A percentile compares a stretch with the other conserved stretches of the same genome.
These are phyloP conservation scores for Tylopilus sp. DNA, from an alignment of 1,284 basidiomycete species.

Conservation along the genomic window DNA sequence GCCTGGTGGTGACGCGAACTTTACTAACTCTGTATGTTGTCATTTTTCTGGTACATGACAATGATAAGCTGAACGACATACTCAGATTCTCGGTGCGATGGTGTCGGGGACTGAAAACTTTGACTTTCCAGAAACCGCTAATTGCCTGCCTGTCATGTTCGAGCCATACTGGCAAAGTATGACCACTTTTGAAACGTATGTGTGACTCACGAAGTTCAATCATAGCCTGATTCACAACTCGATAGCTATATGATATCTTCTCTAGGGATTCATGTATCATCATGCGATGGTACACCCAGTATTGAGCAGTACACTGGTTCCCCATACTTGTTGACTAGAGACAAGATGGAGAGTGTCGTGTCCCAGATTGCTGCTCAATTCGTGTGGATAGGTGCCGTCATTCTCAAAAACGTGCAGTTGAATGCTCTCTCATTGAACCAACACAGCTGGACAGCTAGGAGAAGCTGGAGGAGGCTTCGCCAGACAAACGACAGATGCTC, in stretches of 20 bases:
- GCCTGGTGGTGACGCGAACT: no score
- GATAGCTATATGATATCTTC: not conserved
- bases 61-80: no score
- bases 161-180: not conserved
- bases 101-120: no score
- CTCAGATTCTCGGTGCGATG: no score
- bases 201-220: not conserved
- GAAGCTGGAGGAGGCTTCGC: not conserved
- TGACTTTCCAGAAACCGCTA: no score
- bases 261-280: not conserved
- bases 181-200: not conserved
- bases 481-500: not conserved
- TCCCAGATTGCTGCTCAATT: no score
- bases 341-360: not conserved
- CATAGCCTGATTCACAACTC: not conserved
- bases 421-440: not conserved
- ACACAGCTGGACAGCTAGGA: constrained; percentile 1
- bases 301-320: not conserved
- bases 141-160: not conserved
- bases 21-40: no score
- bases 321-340: not conserved
- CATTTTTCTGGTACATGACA: no score
- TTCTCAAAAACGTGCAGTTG: not conserved
- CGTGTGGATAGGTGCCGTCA: not conserved
- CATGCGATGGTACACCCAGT: not conserved